A percentile compares a stretch with the other conserved stretches of the same genome.
Conservation (phyloP, 768 basidiomycete genomes). For the Mycena venus region DNA sequence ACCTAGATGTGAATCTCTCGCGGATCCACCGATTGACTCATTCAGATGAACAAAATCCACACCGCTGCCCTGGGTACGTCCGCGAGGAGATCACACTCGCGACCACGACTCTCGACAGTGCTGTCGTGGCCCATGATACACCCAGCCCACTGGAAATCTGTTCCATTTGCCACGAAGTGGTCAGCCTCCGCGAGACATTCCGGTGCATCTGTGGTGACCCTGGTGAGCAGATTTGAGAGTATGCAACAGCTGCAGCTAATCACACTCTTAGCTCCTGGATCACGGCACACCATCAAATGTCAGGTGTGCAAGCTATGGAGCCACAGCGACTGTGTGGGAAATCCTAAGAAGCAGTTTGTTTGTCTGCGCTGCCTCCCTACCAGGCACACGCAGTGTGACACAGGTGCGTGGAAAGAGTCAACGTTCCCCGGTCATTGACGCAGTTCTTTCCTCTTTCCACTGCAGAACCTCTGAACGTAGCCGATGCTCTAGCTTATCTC, state of each 20-base stretch:
- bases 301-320: background rate
- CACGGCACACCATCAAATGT: background rate
- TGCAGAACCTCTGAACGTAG: conserved; percentile 80
- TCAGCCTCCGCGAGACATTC: background rate
- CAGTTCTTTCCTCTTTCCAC: too few relatives aligned
- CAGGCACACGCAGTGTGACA: too few relatives aligned
- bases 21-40: background rate
- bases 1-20: background rate
- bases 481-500: conserved; percentile 91
- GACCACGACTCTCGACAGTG: too few relatives aligned
- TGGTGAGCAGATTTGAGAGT: background rate
- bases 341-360: background rate
- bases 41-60: background rate
- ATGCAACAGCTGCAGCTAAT: background rate
- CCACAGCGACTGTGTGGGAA: background rate
- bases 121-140: too few relatives aligned
- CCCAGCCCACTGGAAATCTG: background rate
- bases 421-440: too few relatives aligned
- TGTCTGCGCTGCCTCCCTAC: conserved; percentile 36
- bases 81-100: too few relatives aligned
- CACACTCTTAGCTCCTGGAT: background rate
- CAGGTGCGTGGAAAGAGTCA: too few relatives aligned
- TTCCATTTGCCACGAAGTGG: background rate
- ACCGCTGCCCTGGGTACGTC: background rate
- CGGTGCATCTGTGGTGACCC: background rate